Evolutionary conservation across 2,329 filamentous ascomycete species (phyloP).

Genomic region (Phaeosphaeriaceae sp.): DNA sequence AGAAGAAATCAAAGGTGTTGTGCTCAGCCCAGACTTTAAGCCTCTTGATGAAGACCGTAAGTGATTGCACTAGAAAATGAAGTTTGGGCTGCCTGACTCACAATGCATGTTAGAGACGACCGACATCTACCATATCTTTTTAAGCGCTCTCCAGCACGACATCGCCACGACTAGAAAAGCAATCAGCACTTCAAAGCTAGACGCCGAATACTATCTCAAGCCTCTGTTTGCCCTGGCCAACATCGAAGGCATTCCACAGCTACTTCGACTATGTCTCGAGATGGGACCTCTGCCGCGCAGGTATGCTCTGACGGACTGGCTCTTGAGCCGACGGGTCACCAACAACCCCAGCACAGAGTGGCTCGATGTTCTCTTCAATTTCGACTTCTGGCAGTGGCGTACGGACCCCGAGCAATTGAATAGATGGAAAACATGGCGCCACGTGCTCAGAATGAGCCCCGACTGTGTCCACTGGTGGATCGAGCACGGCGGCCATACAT

Average conservation of each 20-base stretch:
- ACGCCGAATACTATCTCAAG: neutral
- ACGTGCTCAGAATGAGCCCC: no score
- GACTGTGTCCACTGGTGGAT: no score
- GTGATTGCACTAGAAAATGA: no score
- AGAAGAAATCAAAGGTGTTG: neutral
- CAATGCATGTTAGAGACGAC: neutral
- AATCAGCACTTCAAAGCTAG: neutral
- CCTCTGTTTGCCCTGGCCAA: neutral
- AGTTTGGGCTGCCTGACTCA: no score
- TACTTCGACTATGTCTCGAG: neutral
- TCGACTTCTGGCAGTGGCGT: no score
- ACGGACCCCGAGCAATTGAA: no score
- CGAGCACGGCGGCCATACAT: no score
- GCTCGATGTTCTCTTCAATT: no score
- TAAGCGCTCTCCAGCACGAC: neutral
- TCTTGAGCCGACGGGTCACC: no score
- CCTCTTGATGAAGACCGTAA: neutral
- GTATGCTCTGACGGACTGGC: no score
- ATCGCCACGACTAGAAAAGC: neutral
- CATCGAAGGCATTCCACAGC: neutral
- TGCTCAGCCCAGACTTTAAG: neutral
- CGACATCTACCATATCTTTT: neutral
- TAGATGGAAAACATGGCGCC: no score
- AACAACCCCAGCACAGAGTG: no score
- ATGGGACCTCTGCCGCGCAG: neutral